Conservation (phyloP, 176 grass and related monocot species). For the Lolium perenne region DNA sequence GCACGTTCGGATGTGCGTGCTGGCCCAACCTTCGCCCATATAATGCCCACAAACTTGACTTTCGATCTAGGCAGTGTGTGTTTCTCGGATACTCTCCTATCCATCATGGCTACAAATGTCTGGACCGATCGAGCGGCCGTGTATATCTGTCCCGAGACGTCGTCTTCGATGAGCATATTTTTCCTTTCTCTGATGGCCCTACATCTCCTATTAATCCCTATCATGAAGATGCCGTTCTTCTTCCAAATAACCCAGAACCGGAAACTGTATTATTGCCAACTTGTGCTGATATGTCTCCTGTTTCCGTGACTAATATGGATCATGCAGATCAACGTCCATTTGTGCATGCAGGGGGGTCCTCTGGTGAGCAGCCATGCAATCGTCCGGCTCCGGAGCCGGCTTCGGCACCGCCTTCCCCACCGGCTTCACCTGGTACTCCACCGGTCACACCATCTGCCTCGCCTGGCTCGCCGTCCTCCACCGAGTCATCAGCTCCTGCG, state of each 20-base stretch:
- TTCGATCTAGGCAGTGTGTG: neutral
- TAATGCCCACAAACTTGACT: neutral
- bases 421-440: too few relatives aligned
- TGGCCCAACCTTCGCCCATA: neutral
- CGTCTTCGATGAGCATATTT: neutral
- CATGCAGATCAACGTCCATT: too few relatives aligned
- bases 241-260: neutral
- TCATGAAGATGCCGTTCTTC: neutral
- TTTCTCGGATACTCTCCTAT: neutral
- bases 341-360: too few relatives aligned
- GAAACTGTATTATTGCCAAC: too few relatives aligned
- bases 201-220: neutral
- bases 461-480: too few relatives aligned
- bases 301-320: too few relatives aligned
- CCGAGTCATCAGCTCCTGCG: too few relatives aligned
- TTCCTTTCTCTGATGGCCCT: neutral
- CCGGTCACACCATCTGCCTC: too few relatives aligned
- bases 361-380: too few relatives aligned
- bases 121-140: neutral
- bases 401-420: too few relatives aligned
- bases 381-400: too few relatives aligned
- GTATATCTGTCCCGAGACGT: neutral
- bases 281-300: too few relatives aligned
- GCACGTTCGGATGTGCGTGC: neutral
- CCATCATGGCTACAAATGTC: neutral